These are phyloP conservation scores for Myxozyma nipponensis DNA, from an alignment of 805 yeast genomes.

Conservation along the genomic window DNA sequence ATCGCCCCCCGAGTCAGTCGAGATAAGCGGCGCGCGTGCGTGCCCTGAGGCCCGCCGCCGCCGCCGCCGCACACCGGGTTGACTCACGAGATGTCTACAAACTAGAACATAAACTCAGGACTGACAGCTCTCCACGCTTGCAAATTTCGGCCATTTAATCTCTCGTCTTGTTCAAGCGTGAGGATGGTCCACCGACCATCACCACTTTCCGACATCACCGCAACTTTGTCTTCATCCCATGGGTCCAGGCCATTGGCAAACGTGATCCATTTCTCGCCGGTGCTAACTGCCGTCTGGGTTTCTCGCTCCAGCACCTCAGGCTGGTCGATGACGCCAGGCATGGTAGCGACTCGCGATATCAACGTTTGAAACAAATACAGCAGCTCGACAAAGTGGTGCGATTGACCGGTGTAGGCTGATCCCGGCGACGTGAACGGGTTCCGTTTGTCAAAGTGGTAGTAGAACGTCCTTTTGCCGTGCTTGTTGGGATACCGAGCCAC, in stretches of 20 bases:
- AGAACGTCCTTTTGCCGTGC: slow-evolving; percentile 6
- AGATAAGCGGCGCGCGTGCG: too few species aligned
- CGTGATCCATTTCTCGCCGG: slow-evolving; percentile 15
- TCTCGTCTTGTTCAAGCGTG: slow-evolving; percentile 8
- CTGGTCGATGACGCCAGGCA: slow-evolving; percentile 2
- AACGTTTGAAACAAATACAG: slow-evolving; percentile 11
- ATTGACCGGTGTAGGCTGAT: slow-evolving; percentile 2
- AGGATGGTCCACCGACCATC: slow-evolving; percentile 10
- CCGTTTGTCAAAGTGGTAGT: slow-evolving; percentile 17
- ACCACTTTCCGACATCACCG: slow-evolving; percentile 2
- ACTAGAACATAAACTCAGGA: too few species aligned
- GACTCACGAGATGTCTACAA: too few species aligned
- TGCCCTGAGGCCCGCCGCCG: too few species aligned
- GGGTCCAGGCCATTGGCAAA: slow-evolving; percentile 11
- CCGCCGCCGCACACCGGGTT: too few species aligned
- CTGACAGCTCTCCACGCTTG: too few species aligned
- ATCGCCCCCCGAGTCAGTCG: too few species aligned
- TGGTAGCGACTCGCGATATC: not conserved
- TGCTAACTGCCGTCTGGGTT: slow-evolving; percentile 1
- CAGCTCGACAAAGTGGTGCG: slow-evolving; percentile 17
- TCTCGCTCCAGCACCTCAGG: slow-evolving; percentile 2
- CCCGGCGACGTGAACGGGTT: slow-evolving; percentile 11
- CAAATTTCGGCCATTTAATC: too few species aligned
- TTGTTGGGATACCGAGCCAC: slow-evolving; percentile 12
- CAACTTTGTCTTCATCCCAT: slow-evolving; percentile 11